Base-by-base conservation (phyloP, 257 asterid species). In the Avicennia marina region DNA sequence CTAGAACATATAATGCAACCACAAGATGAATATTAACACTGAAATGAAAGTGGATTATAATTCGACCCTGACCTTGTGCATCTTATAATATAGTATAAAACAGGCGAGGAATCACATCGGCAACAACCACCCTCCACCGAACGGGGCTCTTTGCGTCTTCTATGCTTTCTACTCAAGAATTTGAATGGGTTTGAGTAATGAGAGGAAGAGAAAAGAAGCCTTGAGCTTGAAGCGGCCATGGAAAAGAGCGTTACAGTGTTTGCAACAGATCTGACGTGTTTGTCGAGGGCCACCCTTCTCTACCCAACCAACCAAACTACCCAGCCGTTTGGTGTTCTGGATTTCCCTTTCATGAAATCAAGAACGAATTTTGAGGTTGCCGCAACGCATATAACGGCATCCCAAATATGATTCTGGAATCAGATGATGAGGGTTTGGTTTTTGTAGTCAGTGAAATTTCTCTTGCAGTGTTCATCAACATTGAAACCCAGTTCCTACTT, bases 51-150 rank as follows among this genome's bases (percentile, higher is more conserved):
- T 17, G 6, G n/a, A 26, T n/a, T 50, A 22, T 41, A 41, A 20
- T 52, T 45, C 20, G 22, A 31, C 34, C 17, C 60, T 61, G 70
- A 69, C 63, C 59, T 39, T 43, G 51, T 39, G 44, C 18, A 50
- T 15, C 1, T n/a, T 27, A 31, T 21, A 48, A 56, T 22, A 11
- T 36, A 9, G 51, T 40, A 53, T 6, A 42, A 25, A 57, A 47
- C 15, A 60, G 78, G 65, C 24, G 62, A 61, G 41, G 72, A 48
- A 62, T 76, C 70, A 67, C 71, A 62, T 58, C 71, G 38, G 68
- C 63, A 65, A 75, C 63, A 79, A 56, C 85, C 46, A 79, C 79
- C 50, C 60, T 31, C 38, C 64, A 83, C 78, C 94, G 65, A 79
- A 83, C 78, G 18, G 41, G 22, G 42, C 38, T 31, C 17, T 52